phyloP scores from a whole-genome alignment of 306 rosid species.

The Malus fusca region DNA sequence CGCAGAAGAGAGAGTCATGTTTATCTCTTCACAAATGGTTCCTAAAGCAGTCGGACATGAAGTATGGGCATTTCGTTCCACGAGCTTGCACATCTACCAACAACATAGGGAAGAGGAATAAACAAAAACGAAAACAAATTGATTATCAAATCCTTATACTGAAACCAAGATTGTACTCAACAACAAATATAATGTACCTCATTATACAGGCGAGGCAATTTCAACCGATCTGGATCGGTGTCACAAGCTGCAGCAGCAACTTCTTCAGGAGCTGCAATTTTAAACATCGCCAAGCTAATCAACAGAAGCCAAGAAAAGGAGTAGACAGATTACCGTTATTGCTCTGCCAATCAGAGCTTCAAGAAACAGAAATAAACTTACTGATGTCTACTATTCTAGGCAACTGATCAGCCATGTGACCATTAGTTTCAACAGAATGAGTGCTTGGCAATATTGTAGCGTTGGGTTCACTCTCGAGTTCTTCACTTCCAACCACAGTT shows the following conservation, averaged over 20 bases:
- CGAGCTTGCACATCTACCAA: slow-evolving; percentile 72
- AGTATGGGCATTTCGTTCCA: slow-evolving; percentile 42
- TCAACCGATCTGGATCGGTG: slow-evolving; percentile 48
- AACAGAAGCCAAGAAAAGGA: background rate
- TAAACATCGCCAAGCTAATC: background rate
- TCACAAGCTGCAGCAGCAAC: slow-evolving; percentile 51
- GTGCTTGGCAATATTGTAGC: slow-evolving; percentile 32
- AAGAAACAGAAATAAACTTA: slow-evolving; percentile 32
- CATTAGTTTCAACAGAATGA: slow-evolving; percentile 38
- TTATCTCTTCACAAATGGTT: slow-evolving; percentile 42
- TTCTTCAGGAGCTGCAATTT: slow-evolving; percentile 62
- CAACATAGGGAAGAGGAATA: background rate
- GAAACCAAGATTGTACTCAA: background rate
- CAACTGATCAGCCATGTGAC: slow-evolving; percentile 47
- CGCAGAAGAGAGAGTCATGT: slow-evolving; percentile 40
- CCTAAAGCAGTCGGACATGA: slow-evolving; percentile 38
- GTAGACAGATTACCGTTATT: background rate
- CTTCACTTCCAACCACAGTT: slow-evolving; percentile 43
- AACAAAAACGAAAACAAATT: background rate
- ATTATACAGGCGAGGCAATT: slow-evolving; percentile 69
- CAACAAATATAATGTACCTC: slow-evolving; percentile 36
- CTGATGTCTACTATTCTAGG: slow-evolving; percentile 61
- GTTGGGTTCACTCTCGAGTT: slow-evolving; percentile 45
- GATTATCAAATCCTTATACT: background rate
- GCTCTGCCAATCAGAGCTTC: background rate